Base-by-base conservation (phyloP, 768 basidiomycete genomes). In the Lentinula sp. region DNA sequence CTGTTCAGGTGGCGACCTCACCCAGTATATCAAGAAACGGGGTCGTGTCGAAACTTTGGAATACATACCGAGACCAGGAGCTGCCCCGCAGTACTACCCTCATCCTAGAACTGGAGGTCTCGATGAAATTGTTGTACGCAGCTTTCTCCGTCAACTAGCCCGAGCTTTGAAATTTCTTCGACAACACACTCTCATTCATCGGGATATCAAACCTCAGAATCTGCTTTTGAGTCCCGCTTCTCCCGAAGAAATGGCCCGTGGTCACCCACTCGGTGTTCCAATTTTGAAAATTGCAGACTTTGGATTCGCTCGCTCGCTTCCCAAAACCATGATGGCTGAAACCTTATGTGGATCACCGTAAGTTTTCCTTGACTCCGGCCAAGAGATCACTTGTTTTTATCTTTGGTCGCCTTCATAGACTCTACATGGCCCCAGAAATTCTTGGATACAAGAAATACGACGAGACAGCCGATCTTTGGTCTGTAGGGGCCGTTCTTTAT, bases 381-480 rank as follows among this genome's bases (percentile, higher is more conserved):
- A 43, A 23, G 1, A 50, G 53, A 54, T 18, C 10, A 39, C 55
- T 50, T 35, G 55, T 64, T 23, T 43, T 4, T 12, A 28, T 33
- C 64, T 1, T 6, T 35, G 28, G 28, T 28, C 28, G 28, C 28
- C 1, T 28, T 28, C 3, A 6, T 60, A 95, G 93, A 52, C 75
- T 99, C 35, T 99, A 99, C 76, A 99, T 98, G 97, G 97, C 97
- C 0, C 97, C 97, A 0, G 97, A 99, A 74, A 98, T 99, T 67
- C 77, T 99, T 10, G 86, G 92, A 15, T 97, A 97, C 71, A 90
- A 98, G 75, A 95, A 95, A 71, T 98, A 99, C 73, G 95, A 97
- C 71, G 95, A 95, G 18, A 96, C 94, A 71, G 97, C 93, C 10
- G 97, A 99, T 71, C 80, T 99, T 1, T 99, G 97, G 97, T 95